Evolutionary conservation across 2,329 filamentous ascomycete genomes (phyloP).

Genomic region (Neofusicoccum laricinum): DNA sequence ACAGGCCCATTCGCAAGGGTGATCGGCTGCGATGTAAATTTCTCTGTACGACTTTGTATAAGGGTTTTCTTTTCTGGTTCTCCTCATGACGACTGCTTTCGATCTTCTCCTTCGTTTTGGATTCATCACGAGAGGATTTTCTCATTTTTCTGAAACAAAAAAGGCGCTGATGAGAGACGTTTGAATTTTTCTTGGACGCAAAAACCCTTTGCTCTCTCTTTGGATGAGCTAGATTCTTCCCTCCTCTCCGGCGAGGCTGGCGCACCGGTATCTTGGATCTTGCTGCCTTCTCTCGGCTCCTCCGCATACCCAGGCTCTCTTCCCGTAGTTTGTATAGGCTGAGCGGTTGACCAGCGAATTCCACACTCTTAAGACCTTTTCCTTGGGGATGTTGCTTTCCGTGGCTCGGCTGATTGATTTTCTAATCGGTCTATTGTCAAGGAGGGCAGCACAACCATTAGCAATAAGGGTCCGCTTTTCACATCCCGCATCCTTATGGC

Average conservation of each 20-base stretch:
- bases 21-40: background rate
- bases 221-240: conserved; percentile 1
- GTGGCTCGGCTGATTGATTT: background rate
- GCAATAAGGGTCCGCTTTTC: too few species aligned
- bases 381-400: background rate
- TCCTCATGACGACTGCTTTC: background rate
- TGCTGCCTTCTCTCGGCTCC: conserved; percentile 5
- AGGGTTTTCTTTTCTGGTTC: background rate
- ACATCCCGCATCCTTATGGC: too few species aligned
- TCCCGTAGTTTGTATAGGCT: conserved; percentile 6
- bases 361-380: background rate
- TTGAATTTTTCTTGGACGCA: background rate
- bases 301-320: conserved; percentile 7
- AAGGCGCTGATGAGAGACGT: background rate
- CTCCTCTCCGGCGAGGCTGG: background rate
- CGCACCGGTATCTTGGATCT: background rate
- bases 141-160: background rate
- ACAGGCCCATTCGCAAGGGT: background rate
- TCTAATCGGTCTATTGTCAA: background rate
- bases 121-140: background rate
- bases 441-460: too few species aligned
- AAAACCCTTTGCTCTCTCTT: background rate
- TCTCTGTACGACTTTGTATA: background rate
- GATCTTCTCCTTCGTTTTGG: background rate
- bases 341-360: background rate